Base-by-base conservation (phyloP, 164 flowering plant species). In the Platanus orientalis region DNA sequence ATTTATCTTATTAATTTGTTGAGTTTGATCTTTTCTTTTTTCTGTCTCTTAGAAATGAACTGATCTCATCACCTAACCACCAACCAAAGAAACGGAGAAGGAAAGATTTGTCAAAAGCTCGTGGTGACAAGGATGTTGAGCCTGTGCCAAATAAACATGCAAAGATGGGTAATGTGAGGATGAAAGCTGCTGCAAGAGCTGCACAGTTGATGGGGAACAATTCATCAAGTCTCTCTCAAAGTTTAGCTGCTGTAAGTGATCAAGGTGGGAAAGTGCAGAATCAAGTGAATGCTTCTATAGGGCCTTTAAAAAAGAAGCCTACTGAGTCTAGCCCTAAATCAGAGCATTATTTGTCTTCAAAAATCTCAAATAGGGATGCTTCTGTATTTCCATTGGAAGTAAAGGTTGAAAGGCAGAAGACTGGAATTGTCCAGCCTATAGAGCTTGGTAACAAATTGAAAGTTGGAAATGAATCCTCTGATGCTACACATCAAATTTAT, bases 81-180 rank as follows among this genome's bases (percentile, higher is more conserved):
- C 86, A 86, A 71, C 85, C 83, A 26, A 94, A 85, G 80, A 94
- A 89, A 74, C 89, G 94, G 72, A 80, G 90, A 66, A 80, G 89
- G 67, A 91, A 86, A 68, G 97, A 89, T 72, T 6, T 63, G 23
- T 27, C 65, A 11, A 84, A 78, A 65, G 68, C 71, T 60, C 73
- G 29, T 66, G 72, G 61, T 45, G 89, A 80, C 53, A 68, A 63
- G 69, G 84, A 65, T 62, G 86, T 73, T 64, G 84, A 69, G 57
- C 67, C 61, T 55, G 21, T 61, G 39, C 63, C 83, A 56, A 78
- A 63, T 71, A 88, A 89, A 70, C 83, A 76, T 39, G 69, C 67
- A 45, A 87, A 86, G 76, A 26, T 74, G 54, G 79, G 76, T 61
- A 65, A 61, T 45, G 62, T 57, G 45, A 64, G 72, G 20, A 86